Percentiles rank a stretch among this genome's conserved stretches.
Evolutionary conservation across 2,329 filamentous ascomycete species (phyloP).

Genomic region (Aureobasidium sp.): DNA sequence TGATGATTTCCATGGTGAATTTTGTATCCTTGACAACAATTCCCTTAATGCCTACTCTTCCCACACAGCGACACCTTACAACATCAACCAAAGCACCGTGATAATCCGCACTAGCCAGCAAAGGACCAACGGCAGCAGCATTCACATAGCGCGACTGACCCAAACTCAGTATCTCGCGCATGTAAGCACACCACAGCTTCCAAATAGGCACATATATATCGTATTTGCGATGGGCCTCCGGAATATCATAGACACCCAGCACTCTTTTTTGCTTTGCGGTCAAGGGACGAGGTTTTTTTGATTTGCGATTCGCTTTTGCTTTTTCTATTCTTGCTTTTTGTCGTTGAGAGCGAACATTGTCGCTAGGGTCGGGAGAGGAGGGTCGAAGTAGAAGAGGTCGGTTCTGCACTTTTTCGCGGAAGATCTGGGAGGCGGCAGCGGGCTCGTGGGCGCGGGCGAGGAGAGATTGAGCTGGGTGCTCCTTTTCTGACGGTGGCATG

Average conservation of each 20-base stretch:
- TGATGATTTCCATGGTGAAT: slow-evolving; percentile 79
- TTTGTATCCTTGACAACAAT: slow-evolving; percentile 86
- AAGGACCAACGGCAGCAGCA: slow-evolving; percentile 53
- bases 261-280: slow-evolving; percentile 70
- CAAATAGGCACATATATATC: slow-evolving; percentile 69
- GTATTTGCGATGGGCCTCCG: slow-evolving; percentile 60
- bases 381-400: slow-evolving; percentile 72
- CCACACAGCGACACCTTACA: slow-evolving; percentile 69
- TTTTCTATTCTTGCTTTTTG: slow-evolving; percentile 29
- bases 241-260: slow-evolving; percentile 66
- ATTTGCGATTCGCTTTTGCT: slow-evolving; percentile 19
- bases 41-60: slow-evolving; percentile 72
- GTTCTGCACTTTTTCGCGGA: slow-evolving; percentile 72
- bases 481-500: slow-evolving; percentile 8
- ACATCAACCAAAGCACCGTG: slow-evolving; percentile 81
- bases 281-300: slow-evolving; percentile 56
- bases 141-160: slow-evolving; percentile 41
- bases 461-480: slow-evolving; percentile 44
- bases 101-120: slow-evolving; percentile 78
- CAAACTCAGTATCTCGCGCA: slow-evolving; percentile 66
- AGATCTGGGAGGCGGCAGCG: slow-evolving; percentile 60
- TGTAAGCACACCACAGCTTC: slow-evolving; percentile 73
- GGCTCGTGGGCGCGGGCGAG: slow-evolving; percentile 73
- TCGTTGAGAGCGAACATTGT: slow-evolving; percentile 44
- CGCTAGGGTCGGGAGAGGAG: slow-evolving; percentile 53